phyloP scores from a whole-genome alignment of 495 filamentous ascomycete species.

The Talaromyces ruber region DNA sequence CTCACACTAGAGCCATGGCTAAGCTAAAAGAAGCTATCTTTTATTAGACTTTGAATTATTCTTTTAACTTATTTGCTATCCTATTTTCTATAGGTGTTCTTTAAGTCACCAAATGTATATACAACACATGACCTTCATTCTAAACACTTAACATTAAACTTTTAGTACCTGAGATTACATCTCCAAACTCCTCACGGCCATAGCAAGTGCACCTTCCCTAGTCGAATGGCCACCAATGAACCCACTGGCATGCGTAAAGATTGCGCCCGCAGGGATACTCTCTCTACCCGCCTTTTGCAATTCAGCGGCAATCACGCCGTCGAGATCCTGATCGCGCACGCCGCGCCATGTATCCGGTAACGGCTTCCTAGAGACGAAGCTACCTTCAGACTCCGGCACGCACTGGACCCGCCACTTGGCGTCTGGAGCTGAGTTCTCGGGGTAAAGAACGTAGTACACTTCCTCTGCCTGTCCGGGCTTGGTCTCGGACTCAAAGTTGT shows the following conservation, averaged over 20 bases:
- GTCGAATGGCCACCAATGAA: slow-evolving; percentile 95
- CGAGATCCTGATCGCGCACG: slow-evolving; percentile 74
- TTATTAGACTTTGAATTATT: too few relatives aligned
- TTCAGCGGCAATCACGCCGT: slow-evolving; percentile 59
- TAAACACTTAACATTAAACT: not conserved
- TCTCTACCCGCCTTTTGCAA: slow-evolving; percentile 28
- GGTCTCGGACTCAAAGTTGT: slow-evolving; percentile 65
- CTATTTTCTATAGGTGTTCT: too few relatives aligned
- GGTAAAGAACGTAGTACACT: slow-evolving; percentile 82
- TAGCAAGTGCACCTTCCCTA: slow-evolving; percentile 77
- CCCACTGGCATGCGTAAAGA: slow-evolving; percentile 90
- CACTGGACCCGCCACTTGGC: slow-evolving; percentile 89
- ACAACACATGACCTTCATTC: not conserved
- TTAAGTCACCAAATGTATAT: too few relatives aligned
- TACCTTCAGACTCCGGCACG: slow-evolving; percentile 69
- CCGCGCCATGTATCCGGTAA: slow-evolving; percentile 89
- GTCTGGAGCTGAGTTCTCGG: slow-evolving; percentile 60
- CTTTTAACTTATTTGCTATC: too few relatives aligned
- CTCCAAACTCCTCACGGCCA: slow-evolving; percentile 69
- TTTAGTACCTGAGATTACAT: not conserved
- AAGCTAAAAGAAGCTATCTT: too few relatives aligned
- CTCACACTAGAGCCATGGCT: too few relatives aligned
- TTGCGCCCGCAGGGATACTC: slow-evolving; percentile 51
- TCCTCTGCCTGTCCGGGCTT: slow-evolving; percentile 30
- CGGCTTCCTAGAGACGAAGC: slow-evolving; percentile 83